These are phyloP conservation scores for Avena atlantica DNA, from an alignment of 176 grass and related monocot genomes.

Conservation along the genomic window DNA sequence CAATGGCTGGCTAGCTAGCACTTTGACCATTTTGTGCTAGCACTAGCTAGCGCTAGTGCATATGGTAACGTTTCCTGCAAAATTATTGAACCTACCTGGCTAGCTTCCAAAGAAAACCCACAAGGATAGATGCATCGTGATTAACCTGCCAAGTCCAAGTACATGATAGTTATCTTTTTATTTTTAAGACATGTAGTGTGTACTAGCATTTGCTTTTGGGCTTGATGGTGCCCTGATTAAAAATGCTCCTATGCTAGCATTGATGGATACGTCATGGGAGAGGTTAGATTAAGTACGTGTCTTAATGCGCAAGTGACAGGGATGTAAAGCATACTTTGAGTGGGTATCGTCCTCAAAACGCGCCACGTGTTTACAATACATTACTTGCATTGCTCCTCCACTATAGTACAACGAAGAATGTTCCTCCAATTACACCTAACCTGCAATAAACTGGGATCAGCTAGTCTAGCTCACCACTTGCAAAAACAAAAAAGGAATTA, in stretches of 20 bases:
- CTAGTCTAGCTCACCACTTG: constrained; percentile 7
- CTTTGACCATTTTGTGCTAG: no score
- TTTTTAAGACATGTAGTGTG: neutral
- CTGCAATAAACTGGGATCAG: constrained; percentile 41
- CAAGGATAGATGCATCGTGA: neutral
- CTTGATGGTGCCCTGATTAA: constrained; percentile 16
- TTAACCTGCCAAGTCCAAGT: neutral
- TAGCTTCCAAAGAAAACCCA: constrained; percentile 28
- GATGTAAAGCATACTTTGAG: constrained; percentile 49
- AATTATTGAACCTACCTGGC: constrained; percentile 22
- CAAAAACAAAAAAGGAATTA: constrained; percentile 19
- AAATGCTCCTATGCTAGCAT: constrained; percentile 6
- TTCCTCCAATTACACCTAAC: constrained; percentile 44
- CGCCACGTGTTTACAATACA: constrained; percentile 44
- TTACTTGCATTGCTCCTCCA: constrained; percentile 48
- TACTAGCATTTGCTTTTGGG: constrained; percentile 44
- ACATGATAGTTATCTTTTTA: neutral
- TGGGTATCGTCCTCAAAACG: neutral
- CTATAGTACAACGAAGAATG: constrained; percentile 49
- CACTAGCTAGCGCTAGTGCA: neutral
- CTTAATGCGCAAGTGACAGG: constrained; percentile 47
- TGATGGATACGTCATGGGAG: constrained; percentile 38
- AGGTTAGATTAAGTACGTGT: constrained; percentile 54
- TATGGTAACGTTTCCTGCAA: constrained; percentile 2
- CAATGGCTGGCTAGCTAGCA: neutral